These are phyloP conservation scores for Mucor velutinosus DNA, from an alignment of 371 early-diverging fungal genomes.

Conservation along the genomic window DNA sequence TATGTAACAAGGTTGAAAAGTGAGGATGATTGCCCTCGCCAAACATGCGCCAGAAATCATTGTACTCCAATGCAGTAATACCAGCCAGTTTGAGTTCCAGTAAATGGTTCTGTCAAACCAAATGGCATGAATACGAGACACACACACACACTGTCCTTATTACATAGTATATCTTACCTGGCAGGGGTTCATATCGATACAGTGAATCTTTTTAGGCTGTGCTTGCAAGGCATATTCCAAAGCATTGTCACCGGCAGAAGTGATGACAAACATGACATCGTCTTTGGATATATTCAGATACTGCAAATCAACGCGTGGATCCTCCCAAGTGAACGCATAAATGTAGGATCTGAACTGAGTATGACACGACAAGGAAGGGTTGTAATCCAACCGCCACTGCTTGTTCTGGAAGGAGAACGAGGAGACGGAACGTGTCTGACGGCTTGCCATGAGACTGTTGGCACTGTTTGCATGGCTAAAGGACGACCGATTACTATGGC, in stretches of 20 bases:
- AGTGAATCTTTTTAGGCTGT: conserved; percentile 73
- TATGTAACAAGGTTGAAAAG: conserved; percentile 66
- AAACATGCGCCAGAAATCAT: conserved; percentile 82
- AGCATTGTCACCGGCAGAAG: conserved; percentile 86
- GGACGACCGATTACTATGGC: conserved; percentile 36
- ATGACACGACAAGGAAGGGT: conserved; percentile 64
- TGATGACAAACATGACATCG: conserved; percentile 82
- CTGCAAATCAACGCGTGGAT: conserved; percentile 77
- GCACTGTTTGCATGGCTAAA: conserved; percentile 17
- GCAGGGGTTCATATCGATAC: conserved; percentile 88
- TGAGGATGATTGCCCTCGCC: conserved; percentile 71
- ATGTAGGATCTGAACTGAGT: conserved; percentile 83
- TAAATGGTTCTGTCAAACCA: conserved; percentile 65
- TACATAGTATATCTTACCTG: conserved; percentile 45
- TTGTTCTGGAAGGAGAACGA: conserved; percentile 34
- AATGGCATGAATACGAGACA: not conserved
- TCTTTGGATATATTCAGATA: conserved; percentile 64
- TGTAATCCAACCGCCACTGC: conserved; percentile 72
- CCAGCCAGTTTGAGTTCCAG: conserved; percentile 82
- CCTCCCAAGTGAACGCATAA: conserved; percentile 90
- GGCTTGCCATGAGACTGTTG: not conserved
- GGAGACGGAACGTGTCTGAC: not conserved
- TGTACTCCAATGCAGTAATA: conserved; percentile 60
- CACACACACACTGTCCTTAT: not conserved
- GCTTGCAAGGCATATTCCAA: conserved; percentile 79